Evolutionary conservation across 176 grass and related monocot genomes (phyloP), one percentile per base, ranked within the genome.

Genomic region (Carex myosuroides): DNA sequence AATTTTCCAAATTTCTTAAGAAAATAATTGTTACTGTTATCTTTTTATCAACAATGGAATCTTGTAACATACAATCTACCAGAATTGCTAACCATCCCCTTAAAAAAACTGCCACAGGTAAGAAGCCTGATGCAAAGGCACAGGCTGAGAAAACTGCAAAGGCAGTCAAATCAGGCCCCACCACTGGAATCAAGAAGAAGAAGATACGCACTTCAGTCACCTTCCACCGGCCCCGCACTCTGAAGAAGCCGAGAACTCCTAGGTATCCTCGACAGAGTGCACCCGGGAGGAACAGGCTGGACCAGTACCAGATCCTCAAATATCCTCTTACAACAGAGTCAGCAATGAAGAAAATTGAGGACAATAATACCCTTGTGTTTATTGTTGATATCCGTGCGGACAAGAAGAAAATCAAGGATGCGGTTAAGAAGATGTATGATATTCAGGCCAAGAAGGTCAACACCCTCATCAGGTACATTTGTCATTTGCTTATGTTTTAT

Each of bases 311-410:
- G 44, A 94, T 94, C 9, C 90, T 94, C 0, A 94, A 94, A 63
- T 94, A 90, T n/a, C 90, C 90, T 16, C 90, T 92, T 13, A 92
- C 90, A 11, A 94, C 92, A 8, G 92, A 94, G 64, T 94, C 88
- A 17, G 92, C 92, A 3, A 94, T 92, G 92, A 94, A 94, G 90
- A 94, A 92, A 53, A 94, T 94, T 44, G 92, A 94, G 69, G 92
- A 94, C 60, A 91, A 94, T 87, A 94, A 92, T 79, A 94, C 92
- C 26, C 81, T 94, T 24, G 90, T 94, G 13, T 94, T 94, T 75
- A 92, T 94, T n/a, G 92, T 94, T 0, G 90, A 94, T 85, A 84
- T 94, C 48, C 89, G 89, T 71, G 90, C 92, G 0, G 90, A 94
- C 60, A 94, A 92, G 86, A 94, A 94, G 48, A 94, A 92, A 88